Evolutionary conservation across 2,329 filamentous ascomycete genomes (phyloP).

Genomic region (Uncinocarpus reesii): DNA sequence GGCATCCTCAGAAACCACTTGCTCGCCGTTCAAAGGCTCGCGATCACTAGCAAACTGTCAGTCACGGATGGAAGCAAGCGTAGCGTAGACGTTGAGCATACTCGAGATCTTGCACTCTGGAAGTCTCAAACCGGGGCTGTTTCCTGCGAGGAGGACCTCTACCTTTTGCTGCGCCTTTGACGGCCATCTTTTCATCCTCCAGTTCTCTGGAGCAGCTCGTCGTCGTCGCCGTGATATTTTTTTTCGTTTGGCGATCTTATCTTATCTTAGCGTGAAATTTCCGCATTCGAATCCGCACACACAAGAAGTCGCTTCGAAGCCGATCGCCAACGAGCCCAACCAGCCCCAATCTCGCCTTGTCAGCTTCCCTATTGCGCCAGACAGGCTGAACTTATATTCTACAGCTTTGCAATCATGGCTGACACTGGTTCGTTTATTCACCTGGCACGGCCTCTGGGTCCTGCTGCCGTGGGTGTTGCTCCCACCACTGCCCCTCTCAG

Average conservation of each 20-base stretch:
- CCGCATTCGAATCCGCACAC: conserved; percentile 21
- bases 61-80: not conserved
- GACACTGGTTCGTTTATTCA: conserved; percentile 81
- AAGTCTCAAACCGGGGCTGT: conserved; percentile 25
- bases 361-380: conserved; percentile 7
- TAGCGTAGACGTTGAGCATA: conserved; percentile 20
- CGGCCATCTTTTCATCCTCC: too few relatives aligned
- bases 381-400: conserved; percentile 16
- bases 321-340: not conserved
- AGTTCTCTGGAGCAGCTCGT: too few relatives aligned
- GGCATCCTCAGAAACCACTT: conserved; percentile 27
- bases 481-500: conserved; percentile 82
- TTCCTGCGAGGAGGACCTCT: conserved; percentile 9
- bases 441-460: conserved; percentile 82
- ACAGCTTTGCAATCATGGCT: conserved; percentile 58
- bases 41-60: conserved; percentile 1
- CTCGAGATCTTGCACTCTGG: conserved; percentile 32
- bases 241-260: conserved; percentile 26
- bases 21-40: conserved; percentile 14
- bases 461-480: conserved; percentile 65
- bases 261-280: conserved; percentile 43
- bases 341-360: not conserved
- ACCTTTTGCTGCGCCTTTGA: not conserved
- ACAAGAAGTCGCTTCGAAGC: conserved; percentile 11
- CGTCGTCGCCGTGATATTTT: too few relatives aligned